phyloP scores from a whole-genome alignment of 257 asterid species.

The Nicotiana obtusifolia region DNA sequence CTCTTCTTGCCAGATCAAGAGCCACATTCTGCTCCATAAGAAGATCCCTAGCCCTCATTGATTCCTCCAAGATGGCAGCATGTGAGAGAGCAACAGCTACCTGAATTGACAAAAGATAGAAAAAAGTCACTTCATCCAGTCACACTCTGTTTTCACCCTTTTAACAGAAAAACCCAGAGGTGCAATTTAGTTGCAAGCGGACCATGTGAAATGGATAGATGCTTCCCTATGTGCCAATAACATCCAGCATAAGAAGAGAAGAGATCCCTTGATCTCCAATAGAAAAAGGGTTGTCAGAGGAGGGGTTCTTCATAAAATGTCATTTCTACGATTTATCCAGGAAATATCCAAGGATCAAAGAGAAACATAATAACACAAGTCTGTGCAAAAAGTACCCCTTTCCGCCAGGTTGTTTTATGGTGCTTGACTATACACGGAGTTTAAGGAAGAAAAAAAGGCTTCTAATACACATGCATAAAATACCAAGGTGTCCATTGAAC shows the following conservation, averaged over 20 bases:
- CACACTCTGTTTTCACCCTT: neutral
- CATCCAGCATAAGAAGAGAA: neutral
- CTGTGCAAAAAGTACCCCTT: too few relatives aligned
- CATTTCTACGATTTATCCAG: too few relatives aligned
- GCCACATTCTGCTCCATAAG: constrained; percentile 92
- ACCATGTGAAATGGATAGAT: neutral
- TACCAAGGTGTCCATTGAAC: too few relatives aligned
- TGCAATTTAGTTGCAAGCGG: neutral
- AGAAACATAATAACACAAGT: too few relatives aligned
- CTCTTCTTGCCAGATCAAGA: constrained; percentile 86
- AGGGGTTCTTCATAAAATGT: neutral
- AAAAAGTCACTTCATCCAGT: neutral
- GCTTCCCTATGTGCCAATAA: neutral
- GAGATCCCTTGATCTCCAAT: neutral
- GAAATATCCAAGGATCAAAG: too few relatives aligned
- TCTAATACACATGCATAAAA: too few relatives aligned
- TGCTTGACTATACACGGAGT: too few relatives aligned
- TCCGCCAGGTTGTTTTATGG: too few relatives aligned
- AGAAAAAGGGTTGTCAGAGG: neutral
- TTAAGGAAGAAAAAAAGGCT: too few relatives aligned
- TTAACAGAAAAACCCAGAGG: neutral
- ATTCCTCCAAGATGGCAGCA: constrained; percentile 96
- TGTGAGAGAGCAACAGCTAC: constrained; percentile 99
- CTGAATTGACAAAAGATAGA: constrained; percentile 33
- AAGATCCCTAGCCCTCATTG: constrained; percentile 95